Conservation (phyloP, 768 basidiomycete species). For the Pluteus cervinus region DNA sequence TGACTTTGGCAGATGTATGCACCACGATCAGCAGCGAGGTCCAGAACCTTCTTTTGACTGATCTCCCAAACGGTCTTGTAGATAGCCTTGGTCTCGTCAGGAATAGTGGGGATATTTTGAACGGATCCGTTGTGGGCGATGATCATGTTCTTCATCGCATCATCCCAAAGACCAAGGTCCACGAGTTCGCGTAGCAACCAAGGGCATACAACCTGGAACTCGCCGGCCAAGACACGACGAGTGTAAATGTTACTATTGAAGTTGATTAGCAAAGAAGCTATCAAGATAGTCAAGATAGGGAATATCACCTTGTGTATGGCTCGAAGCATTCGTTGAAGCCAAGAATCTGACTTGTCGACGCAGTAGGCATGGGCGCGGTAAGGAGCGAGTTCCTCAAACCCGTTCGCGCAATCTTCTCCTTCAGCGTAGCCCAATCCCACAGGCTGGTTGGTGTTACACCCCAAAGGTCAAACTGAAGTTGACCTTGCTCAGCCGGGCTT, state of each 20-base stretch:
- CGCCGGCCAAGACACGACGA: conserved; percentile 97
- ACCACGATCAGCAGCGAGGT: conserved; percentile 97
- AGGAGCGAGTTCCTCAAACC: conserved; percentile 90
- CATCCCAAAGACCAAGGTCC: conserved; percentile 92
- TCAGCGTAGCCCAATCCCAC: conserved; percentile 92
- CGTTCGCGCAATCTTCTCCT: conserved; percentile 74
- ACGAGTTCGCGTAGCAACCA: conserved; percentile 99
- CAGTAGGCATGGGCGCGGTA: conserved; percentile 97
- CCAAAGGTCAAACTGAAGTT: conserved; percentile 95
- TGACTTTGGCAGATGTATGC: conserved; percentile 98
- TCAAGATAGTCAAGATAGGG: neutral
- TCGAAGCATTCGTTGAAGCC: conserved; percentile 99
- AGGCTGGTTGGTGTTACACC: conserved; percentile 81
- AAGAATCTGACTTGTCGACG: conserved; percentile 96
- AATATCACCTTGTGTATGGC: conserved; percentile 85
- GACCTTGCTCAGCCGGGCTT: conserved; percentile 83
- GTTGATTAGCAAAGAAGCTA: conserved; percentile 9
- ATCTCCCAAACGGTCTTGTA: conserved; percentile 99
- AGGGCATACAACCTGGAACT: conserved; percentile 99
- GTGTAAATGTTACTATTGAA: conserved; percentile 88
- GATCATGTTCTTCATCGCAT: conserved; percentile 99
- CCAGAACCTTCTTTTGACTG: conserved; percentile 95
- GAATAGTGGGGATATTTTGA: conserved; percentile 84
- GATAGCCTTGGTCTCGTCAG: conserved; percentile 89
- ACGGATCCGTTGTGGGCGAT: conserved; percentile 92